phyloP scores from a whole-genome alignment of 1,139 yeast species.

The Pneumocystis jirovecii region DNA sequence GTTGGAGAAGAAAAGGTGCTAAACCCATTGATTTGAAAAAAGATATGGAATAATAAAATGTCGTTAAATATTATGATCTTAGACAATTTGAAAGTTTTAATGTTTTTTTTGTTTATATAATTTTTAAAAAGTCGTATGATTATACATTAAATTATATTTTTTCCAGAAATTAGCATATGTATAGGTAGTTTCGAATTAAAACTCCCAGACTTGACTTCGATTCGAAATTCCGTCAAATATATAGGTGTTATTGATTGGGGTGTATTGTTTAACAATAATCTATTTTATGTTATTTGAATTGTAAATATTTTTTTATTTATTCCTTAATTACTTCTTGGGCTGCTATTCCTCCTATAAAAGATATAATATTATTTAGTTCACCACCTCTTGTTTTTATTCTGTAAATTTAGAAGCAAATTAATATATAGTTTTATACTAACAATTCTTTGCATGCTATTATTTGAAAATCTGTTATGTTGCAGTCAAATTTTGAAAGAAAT shows the following conservation, averaged over 20 bases:
- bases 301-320: conserved; percentile 2
- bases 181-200: conserved; percentile 19
- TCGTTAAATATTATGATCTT: neutral
- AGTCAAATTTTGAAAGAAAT: conserved; percentile 11
- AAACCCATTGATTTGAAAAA: conserved; percentile 22
- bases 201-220: conserved; percentile 36
- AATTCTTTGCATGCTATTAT: neutral
- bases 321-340: conserved; percentile 59
- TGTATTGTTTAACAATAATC: conserved; percentile 53
- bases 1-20: conserved; percentile 39
- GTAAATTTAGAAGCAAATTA: neutral
- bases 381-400: conserved; percentile 27
- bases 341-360: conserved; percentile 63
- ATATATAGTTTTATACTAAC: neutral
- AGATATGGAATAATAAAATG: neutral
- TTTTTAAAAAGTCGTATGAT: neutral
- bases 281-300: conserved; percentile 12
- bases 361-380: conserved; percentile 34
- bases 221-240: conserved; percentile 54
- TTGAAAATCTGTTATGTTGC: conserved; percentile 1
- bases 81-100: neutral
- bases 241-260: conserved; percentile 52
- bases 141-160: neutral
- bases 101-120: neutral
- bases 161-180: neutral